phyloP scores from a whole-genome alignment of 768 basidiomycete species.

The Podaxis sp. region DNA sequence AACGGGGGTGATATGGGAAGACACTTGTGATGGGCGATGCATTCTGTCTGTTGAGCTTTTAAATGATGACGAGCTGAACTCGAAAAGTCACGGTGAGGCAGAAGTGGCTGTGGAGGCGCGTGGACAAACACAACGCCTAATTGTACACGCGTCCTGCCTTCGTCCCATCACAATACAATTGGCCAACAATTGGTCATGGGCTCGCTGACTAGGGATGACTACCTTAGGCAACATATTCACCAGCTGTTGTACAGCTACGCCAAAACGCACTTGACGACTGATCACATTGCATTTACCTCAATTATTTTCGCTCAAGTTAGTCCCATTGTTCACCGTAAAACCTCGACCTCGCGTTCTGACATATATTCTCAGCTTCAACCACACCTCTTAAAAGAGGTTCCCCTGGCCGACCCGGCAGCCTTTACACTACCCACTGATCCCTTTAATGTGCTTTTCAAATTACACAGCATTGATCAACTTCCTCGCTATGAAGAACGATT shows the following conservation, averaged over 20 bases:
- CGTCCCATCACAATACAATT: neutral
- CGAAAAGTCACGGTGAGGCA: no score
- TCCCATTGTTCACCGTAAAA: neutral
- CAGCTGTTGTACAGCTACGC: slow-evolving; percentile 11
- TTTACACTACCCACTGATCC: slow-evolving; percentile 13
- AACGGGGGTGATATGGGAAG: neutral
- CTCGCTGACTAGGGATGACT: neutral
- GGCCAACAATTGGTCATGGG: neutral
- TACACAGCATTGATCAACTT: slow-evolving; percentile 1
- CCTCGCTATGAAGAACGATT: slow-evolving; percentile 12
- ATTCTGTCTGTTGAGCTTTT: neutral
- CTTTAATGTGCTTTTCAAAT: slow-evolving; percentile 7
- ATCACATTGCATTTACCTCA: slow-evolving; percentile 10
- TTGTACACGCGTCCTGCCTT: neutral
- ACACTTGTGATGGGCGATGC: neutral
- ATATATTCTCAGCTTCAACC: neutral
- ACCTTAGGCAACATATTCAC: slow-evolving; percentile 8
- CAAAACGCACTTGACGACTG: slow-evolving; percentile 9
- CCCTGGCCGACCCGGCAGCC: slow-evolving; percentile 7
- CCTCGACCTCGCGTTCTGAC: neutral
- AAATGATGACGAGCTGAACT: neutral
- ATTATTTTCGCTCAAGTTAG: slow-evolving; percentile 2
- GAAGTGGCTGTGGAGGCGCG: no score
- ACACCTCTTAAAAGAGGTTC: slow-evolving; percentile 4
- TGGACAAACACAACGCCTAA: no score